phyloP scores from a whole-genome alignment of 768 basidiomycete species.

The Calvatia gigantea region DNA sequence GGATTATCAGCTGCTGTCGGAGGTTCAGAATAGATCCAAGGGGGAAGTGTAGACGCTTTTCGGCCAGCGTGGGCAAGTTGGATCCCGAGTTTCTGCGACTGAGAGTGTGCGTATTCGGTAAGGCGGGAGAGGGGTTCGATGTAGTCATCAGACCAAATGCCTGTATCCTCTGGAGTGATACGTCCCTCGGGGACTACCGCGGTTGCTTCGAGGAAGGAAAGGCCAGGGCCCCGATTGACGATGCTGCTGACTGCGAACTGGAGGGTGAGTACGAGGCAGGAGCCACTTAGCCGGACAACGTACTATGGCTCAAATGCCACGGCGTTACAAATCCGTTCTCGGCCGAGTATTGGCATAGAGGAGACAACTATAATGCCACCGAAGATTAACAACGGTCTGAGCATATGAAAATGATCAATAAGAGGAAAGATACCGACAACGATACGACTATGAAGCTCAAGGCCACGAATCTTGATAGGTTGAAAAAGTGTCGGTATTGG shows the following conservation, averaged over 20 bases:
- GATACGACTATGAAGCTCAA: slow-evolving; percentile 52
- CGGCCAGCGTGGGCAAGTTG: slow-evolving; percentile 77
- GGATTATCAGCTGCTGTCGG: slow-evolving; percentile 25
- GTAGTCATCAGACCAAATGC: slow-evolving; percentile 64
- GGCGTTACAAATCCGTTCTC: slow-evolving; percentile 46
- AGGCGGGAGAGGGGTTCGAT: slow-evolving; percentile 38
- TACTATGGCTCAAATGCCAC: slow-evolving; percentile 64
- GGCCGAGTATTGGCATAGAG: slow-evolving; percentile 59
- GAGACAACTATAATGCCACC: slow-evolving; percentile 36
- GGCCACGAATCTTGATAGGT: slow-evolving; percentile 50
- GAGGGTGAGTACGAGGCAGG: slow-evolving; percentile 3
- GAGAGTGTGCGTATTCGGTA: slow-evolving; percentile 70
- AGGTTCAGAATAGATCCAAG: slow-evolving; percentile 43
- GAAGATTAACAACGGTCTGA: not conserved
- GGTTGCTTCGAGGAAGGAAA: slow-evolving; percentile 64
- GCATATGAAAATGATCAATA: not conserved
- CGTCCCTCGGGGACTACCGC: slow-evolving; percentile 58
- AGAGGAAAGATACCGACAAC: slow-evolving; percentile 34
- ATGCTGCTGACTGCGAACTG: slow-evolving; percentile 45
- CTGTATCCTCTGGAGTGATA: slow-evolving; percentile 64
- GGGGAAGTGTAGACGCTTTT: slow-evolving; percentile 63
- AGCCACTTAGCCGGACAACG: slow-evolving; percentile 25
- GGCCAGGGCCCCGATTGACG: slow-evolving; percentile 49
- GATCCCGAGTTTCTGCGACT: slow-evolving; percentile 66
- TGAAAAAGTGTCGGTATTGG: slow-evolving; percentile 41